phyloP scores from a whole-genome alignment of 1,284 basidiomycete genomes.

The Irpex sp. region DNA sequence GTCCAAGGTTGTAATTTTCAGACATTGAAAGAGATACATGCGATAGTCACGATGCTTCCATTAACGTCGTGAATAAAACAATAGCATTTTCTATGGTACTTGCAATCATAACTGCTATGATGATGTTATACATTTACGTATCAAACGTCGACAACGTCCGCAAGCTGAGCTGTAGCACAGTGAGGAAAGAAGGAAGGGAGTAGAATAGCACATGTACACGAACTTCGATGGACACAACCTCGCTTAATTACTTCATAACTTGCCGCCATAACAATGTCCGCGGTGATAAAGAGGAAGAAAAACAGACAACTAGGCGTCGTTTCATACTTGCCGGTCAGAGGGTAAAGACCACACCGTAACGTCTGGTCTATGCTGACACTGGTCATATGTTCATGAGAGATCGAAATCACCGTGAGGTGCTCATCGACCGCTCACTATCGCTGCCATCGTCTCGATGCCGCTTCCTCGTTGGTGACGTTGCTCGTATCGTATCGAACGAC shows the following conservation, averaged over 20 bases:
- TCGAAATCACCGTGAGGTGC: not conserved
- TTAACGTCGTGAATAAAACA: not conserved
- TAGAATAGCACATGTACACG: not conserved
- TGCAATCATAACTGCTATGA: not conserved
- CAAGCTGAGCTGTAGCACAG: not conserved
- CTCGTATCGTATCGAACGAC: not conserved
- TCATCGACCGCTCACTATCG: not conserved
- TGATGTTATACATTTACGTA: not conserved
- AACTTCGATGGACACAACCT: not conserved
- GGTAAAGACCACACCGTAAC: not conserved
- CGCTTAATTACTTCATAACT: not conserved
- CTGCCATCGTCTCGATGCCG: not conserved
- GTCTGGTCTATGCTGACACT: not conserved
- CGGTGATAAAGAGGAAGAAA: not conserved
- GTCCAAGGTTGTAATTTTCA: too few relatives aligned
- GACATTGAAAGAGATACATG: too few relatives aligned
- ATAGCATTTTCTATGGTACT: not conserved
- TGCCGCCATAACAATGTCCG: constrained; percentile 1
- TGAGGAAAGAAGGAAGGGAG: not conserved
- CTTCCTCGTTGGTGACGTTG: not conserved
- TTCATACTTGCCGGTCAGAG: not conserved
- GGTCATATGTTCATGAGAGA: too few relatives aligned
- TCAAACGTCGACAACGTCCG: not conserved
- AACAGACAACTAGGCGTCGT: not conserved
- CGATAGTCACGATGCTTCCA: not conserved